Percentiles rank a stretch among this genome's conserved stretches.
Conservation (phyloP, 75 land plant genomes). For the Pinus tabuliformis region DNA sequence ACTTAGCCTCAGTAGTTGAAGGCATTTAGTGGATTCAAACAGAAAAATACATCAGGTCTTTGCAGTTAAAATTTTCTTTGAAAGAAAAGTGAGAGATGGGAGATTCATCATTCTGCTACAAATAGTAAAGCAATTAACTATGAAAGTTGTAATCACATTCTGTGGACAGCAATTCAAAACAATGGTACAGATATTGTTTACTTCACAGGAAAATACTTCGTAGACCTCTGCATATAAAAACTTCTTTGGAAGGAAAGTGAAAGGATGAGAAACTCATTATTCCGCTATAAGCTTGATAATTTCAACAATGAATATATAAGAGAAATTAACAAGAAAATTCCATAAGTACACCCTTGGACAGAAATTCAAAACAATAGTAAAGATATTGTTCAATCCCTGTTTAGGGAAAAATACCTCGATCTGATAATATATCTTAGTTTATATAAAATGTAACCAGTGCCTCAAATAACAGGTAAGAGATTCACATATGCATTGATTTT, state of each 20-base stretch:
- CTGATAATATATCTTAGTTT: too few species aligned
- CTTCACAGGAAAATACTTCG: too few species aligned
- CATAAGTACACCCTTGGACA: background rate
- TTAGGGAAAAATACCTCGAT: background rate
- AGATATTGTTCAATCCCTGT: background rate
- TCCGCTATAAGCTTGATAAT: background rate
- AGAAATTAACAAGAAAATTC: background rate
- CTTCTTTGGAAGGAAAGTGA: background rate
- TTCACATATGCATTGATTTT: too few species aligned
- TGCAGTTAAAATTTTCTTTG: background rate
- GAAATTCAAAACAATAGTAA: background rate
- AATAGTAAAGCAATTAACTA: background rate
- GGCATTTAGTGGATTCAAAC: background rate
- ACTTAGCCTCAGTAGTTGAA: background rate
- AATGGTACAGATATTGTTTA: background rate
- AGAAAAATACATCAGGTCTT: background rate
- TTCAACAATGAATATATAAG: background rate
- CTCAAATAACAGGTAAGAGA: too few species aligned
- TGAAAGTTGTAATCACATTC: background rate
- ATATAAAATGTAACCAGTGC: too few species aligned
- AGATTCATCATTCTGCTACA: background rate
- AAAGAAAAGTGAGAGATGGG: background rate
- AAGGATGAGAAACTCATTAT: background rate
- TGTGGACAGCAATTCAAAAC: background rate
- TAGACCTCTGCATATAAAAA: background rate